Evolutionary conservation across 768 basidiomycete genomes (phyloP), one percentile per base, ranked within the genome.

Genomic region (Serendipita sp.): DNA sequence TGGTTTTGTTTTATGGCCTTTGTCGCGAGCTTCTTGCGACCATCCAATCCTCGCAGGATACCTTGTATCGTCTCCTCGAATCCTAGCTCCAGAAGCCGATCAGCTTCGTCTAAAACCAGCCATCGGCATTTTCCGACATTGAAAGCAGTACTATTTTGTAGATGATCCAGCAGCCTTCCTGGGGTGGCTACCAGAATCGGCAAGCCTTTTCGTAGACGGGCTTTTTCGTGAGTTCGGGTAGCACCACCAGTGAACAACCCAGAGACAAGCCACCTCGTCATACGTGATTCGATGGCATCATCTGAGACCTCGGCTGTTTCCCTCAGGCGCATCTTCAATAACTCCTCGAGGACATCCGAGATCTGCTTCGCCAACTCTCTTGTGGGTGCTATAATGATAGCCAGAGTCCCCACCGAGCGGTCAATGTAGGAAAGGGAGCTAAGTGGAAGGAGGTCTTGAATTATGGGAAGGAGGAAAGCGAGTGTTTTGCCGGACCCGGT

Each of bases 401-500:
- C 93, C 18, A 98, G 79, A 1, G 95, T 97, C 31, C 95, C 95
- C 70, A 98, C 89, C 0, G 88, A 89, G 43, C 95, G 83, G 73
- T 95, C 92, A 68, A 97, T 95, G 70, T 89, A 95, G 3, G 91
- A 93, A n/a, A 85, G 79, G 11, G 85, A 83, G 64, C 90, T 88
- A 60, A 97, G 79, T 0, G 92, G 91, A 40, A 98, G 81, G 63
- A 98, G 86, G 72, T 95, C 92, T 67, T 97, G 91, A 48, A 98
- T 81, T 73, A 98, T 91, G 31, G 95, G 95, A 10, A 98, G 82
- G 27, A 98, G 81, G 76, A 89, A 98, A 2, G 93, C 82, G 27
- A 97, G 76, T 0, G 94, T 97, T 75, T 97, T 98, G 71, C 95
- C 95, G 0, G 94, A 97, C 64, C 95, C 95, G 6, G 95, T 97